These are phyloP conservation scores for Leishmania arabica DNA, from an alignment of 208 protist genomes.

Conservation along the genomic window DNA sequence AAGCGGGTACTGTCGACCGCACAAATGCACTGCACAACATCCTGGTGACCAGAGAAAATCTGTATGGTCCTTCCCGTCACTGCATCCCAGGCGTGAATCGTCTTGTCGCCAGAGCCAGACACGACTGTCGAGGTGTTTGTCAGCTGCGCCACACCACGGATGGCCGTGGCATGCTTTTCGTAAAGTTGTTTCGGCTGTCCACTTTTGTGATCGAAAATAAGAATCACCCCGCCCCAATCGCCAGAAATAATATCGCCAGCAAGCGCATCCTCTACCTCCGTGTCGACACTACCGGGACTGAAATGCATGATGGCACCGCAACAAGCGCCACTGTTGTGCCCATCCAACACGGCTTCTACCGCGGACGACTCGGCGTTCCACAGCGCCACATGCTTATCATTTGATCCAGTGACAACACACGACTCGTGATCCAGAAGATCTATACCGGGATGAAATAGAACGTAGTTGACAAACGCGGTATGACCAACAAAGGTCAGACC, in stretches of 20 bases:
- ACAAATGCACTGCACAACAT: slow-evolving; percentile 72
- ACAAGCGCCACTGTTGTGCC: slow-evolving; percentile 61
- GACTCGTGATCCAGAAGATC: slow-evolving; percentile 38
- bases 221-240: slow-evolving; percentile 65
- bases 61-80: slow-evolving; percentile 44
- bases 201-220: slow-evolving; percentile 67
- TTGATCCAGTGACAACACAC: slow-evolving; percentile 69
- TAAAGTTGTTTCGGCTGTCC: slow-evolving; percentile 58
- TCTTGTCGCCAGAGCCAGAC: slow-evolving; percentile 83
- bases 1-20: slow-evolving; percentile 52
- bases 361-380: slow-evolving; percentile 47
- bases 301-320: slow-evolving; percentile 48
- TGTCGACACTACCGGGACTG: not conserved
- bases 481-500: slow-evolving; percentile 54
- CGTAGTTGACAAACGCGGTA: slow-evolving; percentile 84
- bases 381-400: slow-evolving; percentile 77
- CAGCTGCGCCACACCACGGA: slow-evolving; percentile 67
- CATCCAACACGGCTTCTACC: slow-evolving; percentile 73
- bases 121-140: slow-evolving; percentile 52
- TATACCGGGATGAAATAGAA: slow-evolving; percentile 49
- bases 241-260: slow-evolving; percentile 71
- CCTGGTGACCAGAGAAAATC: slow-evolving; percentile 56
- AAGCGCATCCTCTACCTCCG: slow-evolving; percentile 22
- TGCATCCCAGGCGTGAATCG: slow-evolving; percentile 72
- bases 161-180: slow-evolving; percentile 52